Percentiles rank a stretch among this genome's conserved stretches.
phyloP scores from a whole-genome alignment of 306 rosid genomes.

The Albizia julibrissin region DNA sequence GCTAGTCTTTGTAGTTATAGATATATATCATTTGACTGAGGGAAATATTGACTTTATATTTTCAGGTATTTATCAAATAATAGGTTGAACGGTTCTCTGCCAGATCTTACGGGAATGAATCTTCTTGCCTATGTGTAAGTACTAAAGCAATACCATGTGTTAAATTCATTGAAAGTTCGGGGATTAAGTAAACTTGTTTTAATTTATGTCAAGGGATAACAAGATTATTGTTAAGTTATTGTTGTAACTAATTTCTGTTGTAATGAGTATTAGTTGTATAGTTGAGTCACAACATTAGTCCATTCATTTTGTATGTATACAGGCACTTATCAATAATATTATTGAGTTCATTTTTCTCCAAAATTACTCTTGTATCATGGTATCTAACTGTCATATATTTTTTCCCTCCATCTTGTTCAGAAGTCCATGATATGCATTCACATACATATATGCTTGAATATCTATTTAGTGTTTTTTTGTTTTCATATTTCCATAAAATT shows the following conservation, averaged over 20 bases:
- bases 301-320: too few relatives aligned
- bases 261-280: too few relatives aligned
- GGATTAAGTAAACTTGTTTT: neutral
- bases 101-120: conserved; percentile 55
- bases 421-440: conserved; percentile 1
- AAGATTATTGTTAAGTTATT: too few relatives aligned
- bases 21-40: conserved; percentile 17
- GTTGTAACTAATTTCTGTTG: too few relatives aligned
- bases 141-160: neutral
- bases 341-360: too few relatives aligned
- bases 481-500: conserved; percentile 16
- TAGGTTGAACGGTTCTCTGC: conserved; percentile 48
- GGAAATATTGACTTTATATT: conserved; percentile 13
- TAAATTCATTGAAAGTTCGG: neutral
- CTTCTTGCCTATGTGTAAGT: conserved; percentile 60
- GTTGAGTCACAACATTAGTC: too few relatives aligned
- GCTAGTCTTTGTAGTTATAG: neutral
- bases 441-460: conserved; percentile 1
- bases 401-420: neutral
- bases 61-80: conserved; percentile 66
- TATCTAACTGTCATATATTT: neutral
- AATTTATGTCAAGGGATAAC: too few relatives aligned
- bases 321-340: too few relatives aligned
- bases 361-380: too few relatives aligned
- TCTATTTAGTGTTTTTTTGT: conserved; percentile 4